These are phyloP conservation scores for Zygosaccharomyces lentus DNA, from an alignment of 805 yeast species.

Conservation along the genomic window DNA sequence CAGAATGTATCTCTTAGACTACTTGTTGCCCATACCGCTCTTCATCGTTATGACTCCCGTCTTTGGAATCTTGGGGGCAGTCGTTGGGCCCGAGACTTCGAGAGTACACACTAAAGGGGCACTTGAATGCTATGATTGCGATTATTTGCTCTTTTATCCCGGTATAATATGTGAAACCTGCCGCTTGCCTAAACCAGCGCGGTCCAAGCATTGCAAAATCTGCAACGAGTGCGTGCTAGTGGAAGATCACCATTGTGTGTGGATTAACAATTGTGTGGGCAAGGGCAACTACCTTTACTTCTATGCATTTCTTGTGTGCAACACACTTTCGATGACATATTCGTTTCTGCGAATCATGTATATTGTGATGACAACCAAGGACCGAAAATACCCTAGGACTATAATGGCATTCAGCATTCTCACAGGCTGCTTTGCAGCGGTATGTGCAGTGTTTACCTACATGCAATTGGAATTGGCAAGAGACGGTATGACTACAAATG, in stretches of 20 bases:
- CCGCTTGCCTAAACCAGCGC: constrained; percentile 56
- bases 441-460: constrained; percentile 42
- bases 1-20: constrained; percentile 19
- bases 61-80: constrained; percentile 22
- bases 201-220: constrained; percentile 70
- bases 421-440: constrained; percentile 40
- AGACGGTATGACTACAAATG: constrained; percentile 74
- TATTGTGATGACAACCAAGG: constrained; percentile 7
- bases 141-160: constrained; percentile 51
- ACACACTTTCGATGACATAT: constrained; percentile 43
- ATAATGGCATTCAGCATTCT: constrained; percentile 41
- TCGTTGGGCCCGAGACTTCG: constrained; percentile 17
- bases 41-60: constrained; percentile 17
- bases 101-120: constrained; percentile 2
- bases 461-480: constrained; percentile 49
- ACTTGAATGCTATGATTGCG: constrained; percentile 36
- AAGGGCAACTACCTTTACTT: constrained; percentile 60
- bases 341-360: constrained; percentile 36
- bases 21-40: constrained; percentile 22
- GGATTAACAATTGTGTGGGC: constrained; percentile 76
- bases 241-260: constrained; percentile 72
- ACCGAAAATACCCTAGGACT: constrained; percentile 17
- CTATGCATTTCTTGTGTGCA: constrained; percentile 48
- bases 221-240: constrained; percentile 60
- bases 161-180: constrained; percentile 54